Conservation (phyloP, 1,139 yeast genomes). For the Taphrina flavorubra region DNA sequence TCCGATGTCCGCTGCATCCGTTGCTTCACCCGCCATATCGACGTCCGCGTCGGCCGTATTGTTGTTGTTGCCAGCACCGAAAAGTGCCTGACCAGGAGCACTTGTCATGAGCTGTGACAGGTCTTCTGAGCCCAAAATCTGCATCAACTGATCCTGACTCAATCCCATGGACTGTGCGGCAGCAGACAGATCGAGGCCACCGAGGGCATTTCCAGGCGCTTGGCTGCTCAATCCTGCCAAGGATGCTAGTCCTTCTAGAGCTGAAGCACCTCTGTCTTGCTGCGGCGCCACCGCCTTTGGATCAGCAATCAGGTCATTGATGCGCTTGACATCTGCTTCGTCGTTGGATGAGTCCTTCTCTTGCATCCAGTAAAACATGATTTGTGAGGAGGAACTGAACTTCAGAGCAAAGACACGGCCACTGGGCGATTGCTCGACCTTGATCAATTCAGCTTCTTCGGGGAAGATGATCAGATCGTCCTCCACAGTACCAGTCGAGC, state of each 20-base stretch:
- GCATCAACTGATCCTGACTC: constrained; percentile 24
- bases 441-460: constrained; percentile 88
- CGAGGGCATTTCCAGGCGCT: constrained; percentile 2
- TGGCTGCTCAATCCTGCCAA: constrained; percentile 5
- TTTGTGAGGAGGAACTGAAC: constrained; percentile 82
- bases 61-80: constrained; percentile 1
- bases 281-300: constrained; percentile 31
- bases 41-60: constrained; percentile 6
- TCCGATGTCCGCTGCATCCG: background rate
- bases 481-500: constrained; percentile 26
- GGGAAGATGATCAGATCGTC: constrained; percentile 79
- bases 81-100: constrained; percentile 15
- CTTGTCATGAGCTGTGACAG: constrained; percentile 18
- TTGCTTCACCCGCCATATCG: constrained; percentile 9
- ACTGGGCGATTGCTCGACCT: constrained; percentile 62
- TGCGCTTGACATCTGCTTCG: constrained; percentile 31
- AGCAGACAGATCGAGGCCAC: constrained; percentile 10
- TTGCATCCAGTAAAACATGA: constrained; percentile 89
- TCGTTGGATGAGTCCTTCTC: constrained; percentile 52
- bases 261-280: constrained; percentile 45
- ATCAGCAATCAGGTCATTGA: constrained; percentile 43
- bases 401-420: constrained; percentile 87
- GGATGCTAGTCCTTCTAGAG: constrained; percentile 2
- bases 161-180: constrained; percentile 25
- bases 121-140: constrained; percentile 16